Conservation (phyloP, 257 asterid genomes). For the Lantana camara region DNA sequence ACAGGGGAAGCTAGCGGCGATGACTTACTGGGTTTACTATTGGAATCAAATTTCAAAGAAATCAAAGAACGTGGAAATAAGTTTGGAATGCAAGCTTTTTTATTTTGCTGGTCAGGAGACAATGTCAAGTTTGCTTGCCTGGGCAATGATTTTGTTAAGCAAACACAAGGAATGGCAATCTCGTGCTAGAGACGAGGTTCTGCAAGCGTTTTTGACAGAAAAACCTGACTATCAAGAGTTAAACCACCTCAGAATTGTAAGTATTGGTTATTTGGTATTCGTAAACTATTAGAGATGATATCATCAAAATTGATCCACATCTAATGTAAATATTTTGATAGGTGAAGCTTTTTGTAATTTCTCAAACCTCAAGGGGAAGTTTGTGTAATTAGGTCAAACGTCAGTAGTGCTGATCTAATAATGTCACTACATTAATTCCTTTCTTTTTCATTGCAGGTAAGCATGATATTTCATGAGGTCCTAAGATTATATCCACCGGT, state of each 20-base stretch:
- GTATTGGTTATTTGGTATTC: not conserved
- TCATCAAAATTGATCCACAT: too few relatives aligned
- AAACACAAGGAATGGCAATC: slow-evolving; percentile 36
- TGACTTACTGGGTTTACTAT: slow-evolving; percentile 38
- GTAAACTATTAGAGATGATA: not conserved
- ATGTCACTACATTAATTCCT: too few relatives aligned
- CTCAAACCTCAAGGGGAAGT: too few relatives aligned
- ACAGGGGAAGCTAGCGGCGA: slow-evolving; percentile 25
- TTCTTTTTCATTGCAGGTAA: slow-evolving; percentile 26
- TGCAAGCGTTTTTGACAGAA: slow-evolving; percentile 21
- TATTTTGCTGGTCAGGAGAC: slow-evolving; percentile 49
- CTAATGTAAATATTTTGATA: too few relatives aligned
- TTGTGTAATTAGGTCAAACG: too few relatives aligned
- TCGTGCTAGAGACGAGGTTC: slow-evolving; percentile 40
- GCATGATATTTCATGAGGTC: slow-evolving; percentile 53
- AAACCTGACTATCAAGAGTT: slow-evolving; percentile 31
- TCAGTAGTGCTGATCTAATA: too few relatives aligned
- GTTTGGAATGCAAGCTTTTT: slow-evolving; percentile 42
- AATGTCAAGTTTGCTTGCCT: slow-evolving; percentile 34
- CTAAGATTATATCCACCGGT: slow-evolving; percentile 48
- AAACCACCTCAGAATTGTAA: slow-evolving; percentile 46
- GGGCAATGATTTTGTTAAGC: slow-evolving; percentile 44
- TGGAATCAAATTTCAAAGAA: slow-evolving; percentile 39
- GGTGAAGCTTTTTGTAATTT: not conserved
- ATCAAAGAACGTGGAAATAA: slow-evolving; percentile 26